Evolutionary conservation across 176 grass and related monocot species (phyloP), one percentile per base, ranked within the genome.

Genomic region (Hyparrhenia diplandra): DNA sequence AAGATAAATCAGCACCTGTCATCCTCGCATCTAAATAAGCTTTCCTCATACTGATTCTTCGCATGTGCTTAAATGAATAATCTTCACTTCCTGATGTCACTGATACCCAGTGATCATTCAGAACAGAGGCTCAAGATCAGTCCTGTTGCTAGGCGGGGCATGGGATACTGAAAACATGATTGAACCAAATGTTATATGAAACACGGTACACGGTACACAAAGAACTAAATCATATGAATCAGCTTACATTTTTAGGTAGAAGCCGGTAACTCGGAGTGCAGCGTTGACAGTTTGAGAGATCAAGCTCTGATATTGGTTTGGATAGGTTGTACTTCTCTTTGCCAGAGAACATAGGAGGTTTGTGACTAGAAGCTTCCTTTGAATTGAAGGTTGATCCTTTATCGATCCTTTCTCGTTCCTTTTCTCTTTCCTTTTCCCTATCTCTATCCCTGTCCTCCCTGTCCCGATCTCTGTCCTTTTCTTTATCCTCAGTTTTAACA

Each of bases 61-160:
- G 85, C 96, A 99, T 99, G 51, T 99, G 96, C 83, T 99, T 99
- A 81, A 99, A 99, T 63, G 96, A 99, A 88, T 95, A 99, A 85
- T 99, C 96, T 69, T 99, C 96, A 76, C 96, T 99, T 90, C 96
- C 96, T 54, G 96, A 99, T 80, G 96, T 99, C 81, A 99, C 96
- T 17, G 96, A 99, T 42, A 99, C 96, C 96, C 96, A 99, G 29
- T 85, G 74, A 82, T 99, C 96, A 32, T 99, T 99, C 40, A 99
- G 83, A 61, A 99, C 85, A 20, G 86, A 86, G n/a, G 66, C 85
- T n/a, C 96, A 77, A 95, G 88, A 37, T 99, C 92, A 30, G 92
- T 95, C 72, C 74, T 84, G 43, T 99, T 86, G 86, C 90, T 89
- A 71, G 96, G 83, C 34, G 89, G 96, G 90, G 88, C 60, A 99